Evolutionary conservation across 1,139 yeast genomes (phyloP), one percentile per base, ranked within the genome.

Genomic region (Trichomonascaceae sp.): DNA sequence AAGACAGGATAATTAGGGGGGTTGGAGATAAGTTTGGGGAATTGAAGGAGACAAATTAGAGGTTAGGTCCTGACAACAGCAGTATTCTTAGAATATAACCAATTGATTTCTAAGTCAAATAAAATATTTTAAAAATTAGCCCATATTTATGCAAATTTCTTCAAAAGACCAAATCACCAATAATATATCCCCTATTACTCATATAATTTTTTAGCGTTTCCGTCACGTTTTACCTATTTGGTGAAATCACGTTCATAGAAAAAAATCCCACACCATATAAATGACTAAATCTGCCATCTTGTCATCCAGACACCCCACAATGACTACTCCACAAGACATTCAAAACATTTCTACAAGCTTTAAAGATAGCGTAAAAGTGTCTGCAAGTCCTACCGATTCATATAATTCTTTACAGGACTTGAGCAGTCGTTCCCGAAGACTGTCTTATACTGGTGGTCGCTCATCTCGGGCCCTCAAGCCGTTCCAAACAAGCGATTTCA

Each of bases 401-500:
- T 75, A 83, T 43, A 53, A 56, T 22, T 52, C 58, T 27, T 52
- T 50, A 20, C 47, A 53, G 43, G 54, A 54, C 41, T 51, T 53
- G 19, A 53, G 54, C 32, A 57, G 59, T 45, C 55, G 58, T 36
- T 38, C 54, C 46, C 63, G 69, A 47, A 57, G 84, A 38, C 70
- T 71, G 64, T 71, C 78, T 64, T 67, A 54, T 65, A 69, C 61
- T 56, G 60, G 61, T 58, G 66, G 57, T 39, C 57, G 64, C 24
- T 60, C 62, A 39, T 58, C 66, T 50, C 89, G 87, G 74, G 80
- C 84, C 41, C 79, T 90, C 66, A 90, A 89, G 73, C 96, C 96
- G 19, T 89, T 88, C 70, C 82, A 88, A 58, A 85, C 95, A 55
- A 95, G 93, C 59, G 99, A 93, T 68, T 85, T 93, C 72, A 93